Percentiles rank a stretch among this genome's conserved stretches.
Conservation (phyloP, 257 asterid species). For the Anisodus acutangulus region DNA sequence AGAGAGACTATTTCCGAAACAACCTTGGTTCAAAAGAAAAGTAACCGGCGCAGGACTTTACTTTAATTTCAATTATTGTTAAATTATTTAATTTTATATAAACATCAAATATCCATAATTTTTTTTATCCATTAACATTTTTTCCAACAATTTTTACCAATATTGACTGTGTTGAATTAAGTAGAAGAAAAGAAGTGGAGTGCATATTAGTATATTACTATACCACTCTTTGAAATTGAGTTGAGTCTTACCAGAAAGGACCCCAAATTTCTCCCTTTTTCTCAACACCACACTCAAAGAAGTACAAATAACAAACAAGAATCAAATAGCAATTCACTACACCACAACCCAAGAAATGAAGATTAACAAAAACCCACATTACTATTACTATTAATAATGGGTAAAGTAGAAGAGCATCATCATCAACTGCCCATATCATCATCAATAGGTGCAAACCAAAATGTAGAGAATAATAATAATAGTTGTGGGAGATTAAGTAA, state of each 20-base stretch:
- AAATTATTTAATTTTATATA: too few relatives aligned
- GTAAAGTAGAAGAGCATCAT: constrained; percentile 61
- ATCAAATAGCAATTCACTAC: constrained; percentile 29
- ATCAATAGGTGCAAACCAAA: constrained; percentile 59
- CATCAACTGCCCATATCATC: constrained; percentile 39
- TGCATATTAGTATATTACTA: not conserved
- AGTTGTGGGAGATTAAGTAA: constrained; percentile 49
- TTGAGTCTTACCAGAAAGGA: constrained; percentile 23
- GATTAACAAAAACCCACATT: constrained; percentile 59
- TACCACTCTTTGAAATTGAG: constrained; percentile 29
- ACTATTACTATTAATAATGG: constrained; percentile 56
- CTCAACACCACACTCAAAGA: constrained; percentile 25
- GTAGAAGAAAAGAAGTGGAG: constrained; percentile 20
- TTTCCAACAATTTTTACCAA: too few relatives aligned
- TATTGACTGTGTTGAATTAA: not conserved
- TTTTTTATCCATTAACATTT: too few relatives aligned
- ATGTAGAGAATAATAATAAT: constrained; percentile 36
- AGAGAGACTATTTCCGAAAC: too few relatives aligned
- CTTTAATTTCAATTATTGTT: too few relatives aligned
- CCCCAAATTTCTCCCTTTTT: constrained; percentile 30
- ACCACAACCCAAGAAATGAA: constrained; percentile 47
- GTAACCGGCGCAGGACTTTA: too few relatives aligned
- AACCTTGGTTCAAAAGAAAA: too few relatives aligned
- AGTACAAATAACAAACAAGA: constrained; percentile 10
- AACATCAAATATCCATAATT: too few relatives aligned